phyloP scores from a whole-genome alignment of 2,329 filamentous ascomycete genomes.

The Cryphonectria radicalis region DNA sequence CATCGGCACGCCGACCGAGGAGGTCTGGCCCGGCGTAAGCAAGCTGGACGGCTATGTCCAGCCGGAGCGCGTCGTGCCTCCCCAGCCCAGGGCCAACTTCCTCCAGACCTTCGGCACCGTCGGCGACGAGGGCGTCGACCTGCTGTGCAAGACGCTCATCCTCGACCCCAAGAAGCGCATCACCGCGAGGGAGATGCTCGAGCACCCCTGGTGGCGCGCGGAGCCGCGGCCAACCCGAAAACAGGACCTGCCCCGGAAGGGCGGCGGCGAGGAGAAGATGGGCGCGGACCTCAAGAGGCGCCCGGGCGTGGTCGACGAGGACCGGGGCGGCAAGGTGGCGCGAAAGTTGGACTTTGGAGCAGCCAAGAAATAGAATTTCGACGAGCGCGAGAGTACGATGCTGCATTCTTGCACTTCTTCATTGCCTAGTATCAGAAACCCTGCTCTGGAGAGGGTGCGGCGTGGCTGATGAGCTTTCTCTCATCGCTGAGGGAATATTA shows the following conservation, averaged over 20 bases:
- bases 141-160: constrained; percentile 82
- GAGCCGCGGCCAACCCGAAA: constrained; percentile 84
- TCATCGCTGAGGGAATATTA: not conserved
- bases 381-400: not conserved
- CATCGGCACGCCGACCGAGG: constrained; percentile 89
- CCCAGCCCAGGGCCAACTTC: constrained; percentile 74
- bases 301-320: constrained; percentile 72
- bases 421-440: not conserved
- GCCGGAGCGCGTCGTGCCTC: constrained; percentile 56
- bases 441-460: not conserved
- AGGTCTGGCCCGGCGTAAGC: constrained; percentile 92
- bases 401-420: not conserved
- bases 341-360: constrained; percentile 78
- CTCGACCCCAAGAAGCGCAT: constrained; percentile 87
- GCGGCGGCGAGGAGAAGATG: constrained; percentile 71
- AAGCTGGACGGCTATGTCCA: constrained; percentile 81
- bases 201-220: constrained; percentile 83
- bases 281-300: constrained; percentile 81
- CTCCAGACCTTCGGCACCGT: constrained; percentile 77
- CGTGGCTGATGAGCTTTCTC: not conserved
- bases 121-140: constrained; percentile 81
- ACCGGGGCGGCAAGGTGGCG: constrained; percentile 74
- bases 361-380: constrained; percentile 41
- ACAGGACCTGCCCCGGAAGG: constrained; percentile 79
- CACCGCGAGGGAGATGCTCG: constrained; percentile 75